A percentile compares a stretch with the other conserved stretches of the same genome.
Evolutionary conservation across 176 grass and related monocot species (phyloP).

Genomic region (Eragrostis nindensis): DNA sequence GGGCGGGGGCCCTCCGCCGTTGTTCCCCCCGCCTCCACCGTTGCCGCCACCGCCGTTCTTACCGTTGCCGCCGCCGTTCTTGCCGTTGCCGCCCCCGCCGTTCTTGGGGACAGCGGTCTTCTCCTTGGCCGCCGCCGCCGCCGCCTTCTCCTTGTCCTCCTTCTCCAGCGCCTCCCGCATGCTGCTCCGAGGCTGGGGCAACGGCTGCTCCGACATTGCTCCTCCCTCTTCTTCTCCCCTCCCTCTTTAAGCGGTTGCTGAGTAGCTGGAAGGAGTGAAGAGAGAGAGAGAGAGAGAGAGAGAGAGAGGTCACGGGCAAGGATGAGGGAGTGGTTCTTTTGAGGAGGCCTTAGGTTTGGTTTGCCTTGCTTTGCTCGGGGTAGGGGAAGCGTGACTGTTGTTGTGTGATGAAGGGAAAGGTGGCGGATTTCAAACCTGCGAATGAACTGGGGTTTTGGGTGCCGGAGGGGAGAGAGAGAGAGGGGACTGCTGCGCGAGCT

Average conservation of each 20-base stretch:
- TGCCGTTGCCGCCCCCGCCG: constrained; percentile 43
- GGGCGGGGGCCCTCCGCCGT: neutral
- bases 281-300: constrained; percentile 12
- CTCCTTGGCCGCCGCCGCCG: constrained; percentile 51
- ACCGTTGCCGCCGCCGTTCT: constrained; percentile 18
- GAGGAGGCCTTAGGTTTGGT: constrained; percentile 35
- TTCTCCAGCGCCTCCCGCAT: constrained; percentile 83
- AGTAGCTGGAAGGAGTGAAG: constrained; percentile 17
- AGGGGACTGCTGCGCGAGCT: neutral
- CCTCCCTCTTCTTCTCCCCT: neutral
- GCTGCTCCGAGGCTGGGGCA: constrained; percentile 72
- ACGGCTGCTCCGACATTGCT: constrained; percentile 68
- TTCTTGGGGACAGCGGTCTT: constrained; percentile 36
- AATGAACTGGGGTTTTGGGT: constrained; percentile 53
- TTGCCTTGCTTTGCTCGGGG: neutral
- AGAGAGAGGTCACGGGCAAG: constrained; percentile 15
- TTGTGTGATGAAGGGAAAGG: constrained; percentile 23
- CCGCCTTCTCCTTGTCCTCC: constrained; percentile 76
- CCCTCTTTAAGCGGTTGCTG: constrained; percentile 30
- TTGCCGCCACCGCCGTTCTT: constrained; percentile 19
- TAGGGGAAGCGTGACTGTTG: neutral
- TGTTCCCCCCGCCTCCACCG: constrained; percentile 22
- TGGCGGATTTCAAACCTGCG: constrained; percentile 52
- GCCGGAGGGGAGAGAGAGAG: neutral
- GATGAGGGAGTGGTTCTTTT: constrained; percentile 51